Evolutionary conservation across 108 stramenopile genomes (phyloP), one percentile per base, ranked within the genome.

Genomic region (Nitzschia sp.): DNA sequence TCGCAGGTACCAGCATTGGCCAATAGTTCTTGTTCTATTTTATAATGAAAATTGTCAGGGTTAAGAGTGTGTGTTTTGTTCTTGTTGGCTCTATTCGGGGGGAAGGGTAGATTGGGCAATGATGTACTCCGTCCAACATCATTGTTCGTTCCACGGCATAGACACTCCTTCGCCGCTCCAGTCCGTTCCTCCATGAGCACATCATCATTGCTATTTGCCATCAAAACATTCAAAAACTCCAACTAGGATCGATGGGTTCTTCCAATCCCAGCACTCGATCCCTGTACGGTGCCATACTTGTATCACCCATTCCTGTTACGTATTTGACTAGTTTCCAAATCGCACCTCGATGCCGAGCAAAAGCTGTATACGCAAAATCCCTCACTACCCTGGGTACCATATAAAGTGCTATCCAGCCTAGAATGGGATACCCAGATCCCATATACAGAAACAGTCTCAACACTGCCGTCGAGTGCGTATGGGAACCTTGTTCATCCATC

Each of bases 281-380:
- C 34, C 68, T 25, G 42, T 73, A 74, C 11, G 53, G 34, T 7
- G 51, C 53, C 68, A 79, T 53, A 2, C 14, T 10, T 17, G 78
- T 79, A 51, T 73, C 78, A 38, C 72, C 78, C 68, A 79, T 70
- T 8, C 78, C 78, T 0, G 63, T 74, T 8, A 69, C 41, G 37
- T 41, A 21, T 38, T 74, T 73, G 40, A 70, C 55, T 11, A 17
- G 8, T 54, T 39, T 79, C 78, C 78, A 79, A 42, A 79, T 79
- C 20, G 25, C 56, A 24, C 72, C 78, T 57, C 78, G 59, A 57
- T 74, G 44, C 22, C 40, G 21, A 19, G 78, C 68, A 70, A 79
- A 73, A 10, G 57, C 8, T 11, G 54, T 20, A 29, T 70, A 79
- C n/a, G 42, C 71, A 14, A 56, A 24, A 59, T 79, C 72, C 25